Base-by-base conservation (phyloP, 129 eudicot genomes). In the Helianthus tuberosus region DNA sequence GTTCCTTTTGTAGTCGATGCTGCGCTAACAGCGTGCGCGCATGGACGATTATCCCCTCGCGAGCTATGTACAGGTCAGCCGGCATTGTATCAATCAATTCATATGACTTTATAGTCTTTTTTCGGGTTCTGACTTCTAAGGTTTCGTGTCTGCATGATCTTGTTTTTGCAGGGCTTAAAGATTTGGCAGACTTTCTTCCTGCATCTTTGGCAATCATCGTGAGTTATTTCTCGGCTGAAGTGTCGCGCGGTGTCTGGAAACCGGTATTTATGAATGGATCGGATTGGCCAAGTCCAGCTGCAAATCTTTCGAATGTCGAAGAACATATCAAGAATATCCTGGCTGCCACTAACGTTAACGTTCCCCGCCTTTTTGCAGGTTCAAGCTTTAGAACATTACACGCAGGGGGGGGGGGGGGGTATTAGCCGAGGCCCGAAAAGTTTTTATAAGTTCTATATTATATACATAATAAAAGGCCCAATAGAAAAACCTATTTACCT, bases 271-370 rank as follows among this genome's bases (percentile, higher is more conserved):
- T 95, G 99, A 95, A 95, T 66, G 99, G 99, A 70, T 84, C 96
- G 5, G 99, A 95, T 73, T 95, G 99, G 99, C 99, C 99, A 32
- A 95, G 99, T 75, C 99, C 99, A 20, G 96, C 96, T 73, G 97
- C 99, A 61, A 95, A 95, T 76, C 89, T 95, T 64, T 84, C 93
- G 12, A 75, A 80, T 11, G 97, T 95, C 76, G 97, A 95, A 79
- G 95, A 87, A 79, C 99, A 91, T 75, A 91, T 95, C 47, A 91
- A 91, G 87, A 89, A 87, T 75, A 88, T 95, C 52, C 69, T 95
- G 69, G 96, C 97, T 32, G 95, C 94, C 74, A 95, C 99, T 48
- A 93, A 96, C 17, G 97, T 95, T 64, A 92, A 91, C 72, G 86
- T 91, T 36, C 99, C 99, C 5, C 86, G 95, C 73, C 94, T 95